Evolutionary conservation across 176 grass and related monocot species (phyloP), one percentile per base, ranked within the genome.

Genomic region (Musa itinerans): DNA sequence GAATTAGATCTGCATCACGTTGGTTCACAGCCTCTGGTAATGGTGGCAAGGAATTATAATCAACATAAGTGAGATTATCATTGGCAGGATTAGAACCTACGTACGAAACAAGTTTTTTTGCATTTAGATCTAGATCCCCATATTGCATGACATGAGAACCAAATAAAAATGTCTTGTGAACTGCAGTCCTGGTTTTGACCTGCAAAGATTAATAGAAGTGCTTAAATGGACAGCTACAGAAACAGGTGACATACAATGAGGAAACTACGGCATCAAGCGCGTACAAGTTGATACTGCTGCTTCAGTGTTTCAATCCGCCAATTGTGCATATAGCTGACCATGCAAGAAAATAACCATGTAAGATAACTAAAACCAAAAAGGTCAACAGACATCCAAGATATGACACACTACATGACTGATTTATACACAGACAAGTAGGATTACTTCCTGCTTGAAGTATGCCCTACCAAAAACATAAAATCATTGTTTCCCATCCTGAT

Each of bases 81-180:
- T 91, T 94, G 51, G 84, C 86, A 80, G 90, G 88, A 71, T 98
- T 89, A 50, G 84, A 91, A 64, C 95, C 95, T 14, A 98, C 89
- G 76, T 94, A 98, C 11, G 81, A 55, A 74, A 78, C 89, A 19
- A 98, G 29, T 29, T 89, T 79, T 54, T 98, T 72, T 20, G 11
- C 67, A 26, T 76, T 87, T 34, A 94, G 68, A 54, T 91, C 76
- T 27, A 91, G 21, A 66, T 87, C 78, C 63, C 95, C 95, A n/a
- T 93, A 98, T 81, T 93, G 90, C 90, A 98, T 98, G 53, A 98
- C 95, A 82, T 98, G 95, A 43, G 95, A 98, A 84, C 95, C 95
- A 58, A 54, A 78, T 50, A 0, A 64, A 74, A 69, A 93, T 61
- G 86, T 86, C 68, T 82, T 63, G 55, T 89, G 52, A 63, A 81